Base-by-base conservation (phyloP, 192 early-diverging fungal species). In the Backusella macrospora region DNA sequence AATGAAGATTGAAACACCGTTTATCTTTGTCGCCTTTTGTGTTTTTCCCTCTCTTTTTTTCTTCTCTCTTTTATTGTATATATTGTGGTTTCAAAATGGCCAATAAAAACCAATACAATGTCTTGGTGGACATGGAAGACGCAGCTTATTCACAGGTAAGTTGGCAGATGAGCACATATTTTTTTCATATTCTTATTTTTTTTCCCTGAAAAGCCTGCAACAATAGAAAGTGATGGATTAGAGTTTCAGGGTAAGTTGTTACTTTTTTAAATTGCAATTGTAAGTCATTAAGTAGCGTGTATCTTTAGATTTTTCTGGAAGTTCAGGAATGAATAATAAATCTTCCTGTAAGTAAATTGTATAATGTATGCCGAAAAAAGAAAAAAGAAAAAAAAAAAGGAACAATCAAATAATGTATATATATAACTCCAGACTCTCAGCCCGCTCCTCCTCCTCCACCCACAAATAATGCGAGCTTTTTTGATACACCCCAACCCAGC, bases 121-220 rank as follows among this genome's bases (percentile, higher is more conserved):
- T 82, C 26, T 73, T 84, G 38, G 80, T 84, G 21, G 83, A 84
- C 52, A 80, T 84, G 80, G 83, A 84, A 37, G 80, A 81, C n/a
- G 77, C 62, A 66, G 65, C 65, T 40, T 74, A 72, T 42, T 62
- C 44, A 23, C 76, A 82, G 70, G 77, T 78, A 39, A 45, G 12
- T 3, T 26, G 4, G 42, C 26, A 29, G 62, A 45, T 38, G 15
- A 68, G 16, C 38, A n/a, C 38, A 65, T 16, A 12, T 14, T 39
- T 18, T 16, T 67, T 12, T 43, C 40, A 12, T 65, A 39, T 67
- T 10, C n/a, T 55, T 39, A 49, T 39, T 37, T 37, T 29, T 7
- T 68, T 26, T 4, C 9, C 10, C 29, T 23, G 6, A 13, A 45
- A 26, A 26, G 79, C 74, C 74, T 49, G 72, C 75, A 18, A 80